Percentiles rank a stretch among this genome's conserved stretches.
Evolutionary conservation across 163 green algal genomes (phyloP).

Genomic region (Prototheca wickerhamii): DNA sequence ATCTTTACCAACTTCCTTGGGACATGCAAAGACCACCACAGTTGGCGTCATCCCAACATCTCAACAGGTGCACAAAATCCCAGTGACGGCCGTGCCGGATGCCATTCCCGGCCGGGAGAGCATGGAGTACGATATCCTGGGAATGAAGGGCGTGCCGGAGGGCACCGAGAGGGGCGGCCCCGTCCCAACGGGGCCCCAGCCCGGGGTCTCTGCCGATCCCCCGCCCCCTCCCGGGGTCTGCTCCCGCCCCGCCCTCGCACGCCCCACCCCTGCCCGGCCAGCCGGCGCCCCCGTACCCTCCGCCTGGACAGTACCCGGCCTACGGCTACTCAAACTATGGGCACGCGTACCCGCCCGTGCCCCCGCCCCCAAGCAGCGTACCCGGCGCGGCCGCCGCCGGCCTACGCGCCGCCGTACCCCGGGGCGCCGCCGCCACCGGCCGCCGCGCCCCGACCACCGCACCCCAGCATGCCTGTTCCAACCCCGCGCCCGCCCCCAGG

Average conservation of each 20-base stretch:
- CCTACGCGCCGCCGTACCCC: too few relatives aligned
- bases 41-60: conserved; percentile 7
- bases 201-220: background rate
- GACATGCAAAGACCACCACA: background rate
- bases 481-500: too few relatives aligned
- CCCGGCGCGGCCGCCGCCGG: too few relatives aligned
- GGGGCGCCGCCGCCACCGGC: too few relatives aligned
- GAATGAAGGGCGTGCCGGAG: conserved; percentile 74
- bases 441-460: too few relatives aligned
- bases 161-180: conserved; percentile 35
- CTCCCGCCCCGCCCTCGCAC: background rate
- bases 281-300: too few relatives aligned
- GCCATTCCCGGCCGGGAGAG: conserved; percentile 56
- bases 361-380: too few relatives aligned
- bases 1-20: background rate
- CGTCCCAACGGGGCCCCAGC: conserved; percentile 10
- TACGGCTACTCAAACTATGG: background rate
- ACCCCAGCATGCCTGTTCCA: too few relatives aligned
- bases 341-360: too few relatives aligned
- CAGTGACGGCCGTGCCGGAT: conserved; percentile 61
- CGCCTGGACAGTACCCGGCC: background rate
- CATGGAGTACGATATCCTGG: conserved; percentile 81
- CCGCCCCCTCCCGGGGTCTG: background rate
- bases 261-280: background rate
- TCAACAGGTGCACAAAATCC: conserved; percentile 67